Conservation (phyloP, 1,284 basidiomycete species). For the Stygiomarasmius scandens region DNA sequence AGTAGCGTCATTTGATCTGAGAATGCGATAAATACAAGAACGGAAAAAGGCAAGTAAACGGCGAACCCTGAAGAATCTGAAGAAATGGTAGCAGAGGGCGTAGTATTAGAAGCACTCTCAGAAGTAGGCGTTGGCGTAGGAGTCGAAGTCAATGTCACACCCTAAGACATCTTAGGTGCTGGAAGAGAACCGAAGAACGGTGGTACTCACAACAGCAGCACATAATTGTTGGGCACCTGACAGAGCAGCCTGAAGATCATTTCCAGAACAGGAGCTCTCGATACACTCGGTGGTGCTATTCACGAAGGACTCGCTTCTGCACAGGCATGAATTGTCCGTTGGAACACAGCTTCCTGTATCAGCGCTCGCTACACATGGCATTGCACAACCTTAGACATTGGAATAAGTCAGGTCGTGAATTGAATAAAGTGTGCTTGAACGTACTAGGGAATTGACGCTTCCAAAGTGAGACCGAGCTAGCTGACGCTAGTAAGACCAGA, state of each 20-base stretch:
- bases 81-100: slow-evolving; percentile 3
- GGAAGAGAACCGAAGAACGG: not conserved
- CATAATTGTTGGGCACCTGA: slow-evolving; percentile 48
- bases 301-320: slow-evolving; percentile 50
- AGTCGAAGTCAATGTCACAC: slow-evolving; percentile 45
- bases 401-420: not conserved
- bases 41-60: too few relatives aligned
- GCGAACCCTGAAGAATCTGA: too few relatives aligned
- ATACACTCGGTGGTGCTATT: slow-evolving; percentile 50
- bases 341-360: slow-evolving; percentile 42
- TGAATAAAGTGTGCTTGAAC: not conserved
- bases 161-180: slow-evolving; percentile 32
- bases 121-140: slow-evolving; percentile 13
- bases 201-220: slow-evolving; percentile 47
- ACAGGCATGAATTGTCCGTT: slow-evolving; percentile 54
- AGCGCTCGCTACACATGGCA: slow-evolving; percentile 45
- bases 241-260: slow-evolving; percentile 51
- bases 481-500: not conserved
- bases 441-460: not conserved
- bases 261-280: slow-evolving; percentile 42
- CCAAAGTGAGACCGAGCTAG: not conserved
- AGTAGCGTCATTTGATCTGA: too few relatives aligned
- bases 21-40: too few relatives aligned
- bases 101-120: slow-evolving; percentile 14
- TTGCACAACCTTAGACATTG: slow-evolving; percentile 46